These are phyloP conservation scores for Buddleja alternifolia DNA, from an alignment of 257 asterid species.

Conservation along the genomic window DNA sequence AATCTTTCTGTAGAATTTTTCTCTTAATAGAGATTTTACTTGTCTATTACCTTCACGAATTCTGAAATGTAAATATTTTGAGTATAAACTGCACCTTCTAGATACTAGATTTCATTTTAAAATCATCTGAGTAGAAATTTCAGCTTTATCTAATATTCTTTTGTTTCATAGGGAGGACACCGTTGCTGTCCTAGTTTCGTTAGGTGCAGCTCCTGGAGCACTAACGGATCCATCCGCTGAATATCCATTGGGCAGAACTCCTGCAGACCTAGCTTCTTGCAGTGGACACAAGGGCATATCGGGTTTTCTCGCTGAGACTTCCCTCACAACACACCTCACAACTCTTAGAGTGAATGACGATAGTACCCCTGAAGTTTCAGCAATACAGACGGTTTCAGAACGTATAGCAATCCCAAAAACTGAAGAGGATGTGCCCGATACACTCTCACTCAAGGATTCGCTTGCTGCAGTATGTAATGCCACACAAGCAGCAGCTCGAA, in stretches of 20 bases:
- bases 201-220: conserved; percentile 87
- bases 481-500: conserved; percentile 91
- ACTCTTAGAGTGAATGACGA: conserved; percentile 64
- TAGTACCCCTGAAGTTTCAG: conserved; percentile 45
- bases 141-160: conserved; percentile 20
- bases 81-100: conserved; percentile 12
- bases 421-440: conserved; percentile 69
- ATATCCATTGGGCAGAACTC: conserved; percentile 73
- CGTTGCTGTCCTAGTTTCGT: conserved; percentile 80
- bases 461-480: conserved; percentile 94
- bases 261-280: conserved; percentile 88
- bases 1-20: conserved; percentile 5
- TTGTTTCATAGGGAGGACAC: conserved; percentile 77
- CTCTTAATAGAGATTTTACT: conserved; percentile 13
- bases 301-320: conserved; percentile 87
- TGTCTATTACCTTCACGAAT: conserved; percentile 1
- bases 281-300: conserved; percentile 95
- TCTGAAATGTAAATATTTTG: conserved; percentile 18
- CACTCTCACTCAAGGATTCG: conserved; percentile 83
- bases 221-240: conserved; percentile 79
- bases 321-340: conserved; percentile 72
- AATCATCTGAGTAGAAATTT: neutral
- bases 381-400: conserved; percentile 67
- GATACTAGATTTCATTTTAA: conserved; percentile 27
- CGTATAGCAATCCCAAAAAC: conserved; percentile 71